A percentile compares a stretch with the other conserved stretches of the same genome.
These are phyloP conservation scores for Deuterostichococcus epilithicus DNA, from an alignment of 139 green algal genomes.

Conservation along the genomic window DNA sequence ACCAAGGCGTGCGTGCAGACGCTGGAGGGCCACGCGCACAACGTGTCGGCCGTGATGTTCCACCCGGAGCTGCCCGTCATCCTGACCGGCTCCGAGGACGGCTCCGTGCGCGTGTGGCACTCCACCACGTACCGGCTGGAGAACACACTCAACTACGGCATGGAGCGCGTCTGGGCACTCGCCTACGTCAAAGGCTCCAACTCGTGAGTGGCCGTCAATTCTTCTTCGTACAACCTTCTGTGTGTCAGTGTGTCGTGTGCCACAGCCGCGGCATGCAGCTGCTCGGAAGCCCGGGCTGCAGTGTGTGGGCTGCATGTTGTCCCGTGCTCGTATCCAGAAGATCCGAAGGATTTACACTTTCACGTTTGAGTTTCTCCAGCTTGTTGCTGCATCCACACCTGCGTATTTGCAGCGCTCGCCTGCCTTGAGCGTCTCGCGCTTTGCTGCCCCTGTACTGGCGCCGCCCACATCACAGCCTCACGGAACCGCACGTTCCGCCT, in stretches of 20 bases:
- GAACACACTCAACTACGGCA: conserved; percentile 94
- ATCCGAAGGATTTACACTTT: no score
- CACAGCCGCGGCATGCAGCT: no score
- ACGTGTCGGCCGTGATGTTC: conserved; percentile 90
- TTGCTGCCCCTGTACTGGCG: not conserved
- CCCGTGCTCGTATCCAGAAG: no score
- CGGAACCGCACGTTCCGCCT: no score
- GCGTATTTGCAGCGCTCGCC: no score
- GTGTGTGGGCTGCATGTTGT: no score
- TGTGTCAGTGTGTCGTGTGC: no score
- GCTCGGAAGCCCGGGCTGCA: no score
- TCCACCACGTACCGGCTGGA: conserved; percentile 89
- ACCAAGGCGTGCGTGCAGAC: conserved; percentile 96
- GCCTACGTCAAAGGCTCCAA: conserved; percentile 84
- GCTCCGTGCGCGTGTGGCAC: conserved; percentile 95
- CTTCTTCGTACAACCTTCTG: no score
- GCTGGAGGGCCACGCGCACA: conserved; percentile 86
- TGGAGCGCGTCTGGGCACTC: conserved; percentile 96
- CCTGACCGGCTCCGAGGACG: conserved; percentile 92
- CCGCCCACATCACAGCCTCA: conserved; percentile 4
- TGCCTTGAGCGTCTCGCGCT: no score
- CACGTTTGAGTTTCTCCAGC: no score
- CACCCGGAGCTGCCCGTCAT: conserved; percentile 98
- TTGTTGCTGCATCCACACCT: no score
- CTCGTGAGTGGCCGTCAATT: conserved; percentile 24